Base-by-base conservation (phyloP, 2,329 filamentous ascomycete species). In the Hymenoscyphus fraxineus region DNA sequence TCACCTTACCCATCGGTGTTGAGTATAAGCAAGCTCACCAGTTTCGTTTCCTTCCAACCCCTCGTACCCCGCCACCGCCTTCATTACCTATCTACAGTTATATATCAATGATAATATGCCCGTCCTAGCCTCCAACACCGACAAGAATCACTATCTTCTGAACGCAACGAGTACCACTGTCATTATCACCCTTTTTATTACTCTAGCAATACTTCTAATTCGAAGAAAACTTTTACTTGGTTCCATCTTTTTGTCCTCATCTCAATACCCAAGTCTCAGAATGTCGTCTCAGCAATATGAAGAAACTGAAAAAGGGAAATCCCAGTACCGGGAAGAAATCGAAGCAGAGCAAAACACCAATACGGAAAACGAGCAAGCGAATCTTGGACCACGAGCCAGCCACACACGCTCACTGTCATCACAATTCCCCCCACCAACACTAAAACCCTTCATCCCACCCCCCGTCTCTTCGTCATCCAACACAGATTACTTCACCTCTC, bases 11-110 rank as follows among this genome's bases (percentile, higher is more conserved):
- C 59, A 61, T 61, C 27, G 59, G 40, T 40, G 6, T 40, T 32
- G 32, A 57, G 58, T 54, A 44, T 56, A 61, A 56, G 44, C 59
- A 55, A 47, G 31, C 47, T 56, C 54, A 32, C 51, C 31, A 32
- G 10, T 54, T 32, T 61, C 59, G 56, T 61, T 56, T 61, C 59
- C 59, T 56, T 47, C 59, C 59, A 32, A 61, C 44, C 59, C 47
- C 59, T 32, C 59, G n/a, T 19, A 61, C 59, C n/a, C 47, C 59
- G 59, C 59, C 59, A 56, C 59, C 59, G 22, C 54, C 47, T 19
- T 35, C 35, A 35, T 35, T 22, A 56, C 59, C n/a, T 13, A 44
- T 27, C 16, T 22, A 13, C 31, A 39, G 32, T n/a, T 27, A 19
- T 32, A 57, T 57, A 27, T 61, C 44, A 61, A 19, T 60, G 39